Conservation (phyloP, 306 rosid species). For the Abrus pulchellus region DNA sequence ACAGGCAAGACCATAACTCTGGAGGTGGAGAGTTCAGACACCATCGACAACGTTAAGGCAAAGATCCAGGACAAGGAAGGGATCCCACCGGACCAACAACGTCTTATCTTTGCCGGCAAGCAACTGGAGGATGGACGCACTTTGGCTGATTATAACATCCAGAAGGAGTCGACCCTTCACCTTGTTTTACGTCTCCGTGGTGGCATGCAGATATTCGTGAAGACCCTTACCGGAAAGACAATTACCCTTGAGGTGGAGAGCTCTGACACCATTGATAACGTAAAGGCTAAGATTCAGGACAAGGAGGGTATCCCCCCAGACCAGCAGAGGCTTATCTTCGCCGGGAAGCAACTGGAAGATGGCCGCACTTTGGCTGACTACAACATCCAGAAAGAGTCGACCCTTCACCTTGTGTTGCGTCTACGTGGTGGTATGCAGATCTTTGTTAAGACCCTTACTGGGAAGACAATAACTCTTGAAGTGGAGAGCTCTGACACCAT, state of each 20-base stretch:
- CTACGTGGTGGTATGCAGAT: neutral
- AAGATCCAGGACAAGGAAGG: no score
- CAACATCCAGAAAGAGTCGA: neutral
- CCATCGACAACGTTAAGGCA: no score
- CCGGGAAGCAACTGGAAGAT: neutral
- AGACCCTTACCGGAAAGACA: neutral
- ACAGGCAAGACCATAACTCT: no score
- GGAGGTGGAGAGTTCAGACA: no score
- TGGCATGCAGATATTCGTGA: neutral
- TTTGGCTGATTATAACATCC: neutral
- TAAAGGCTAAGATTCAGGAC: conserved; percentile 9
- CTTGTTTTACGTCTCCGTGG: neutral
- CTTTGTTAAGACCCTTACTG: no score
- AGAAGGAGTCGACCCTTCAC: neutral
- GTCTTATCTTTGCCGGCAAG: no score
- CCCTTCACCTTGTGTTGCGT: neutral
- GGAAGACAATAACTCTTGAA: no score
- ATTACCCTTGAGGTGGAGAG: conserved; percentile 1
- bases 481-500: no score
- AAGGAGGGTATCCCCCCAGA: conserved; percentile 3
- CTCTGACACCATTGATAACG: neutral
- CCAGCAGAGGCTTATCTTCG: conserved; percentile 1
- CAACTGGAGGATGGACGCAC: neutral
- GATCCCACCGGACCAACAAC: no score
- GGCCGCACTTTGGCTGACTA: neutral